Conservation (phyloP, 2,329 filamentous ascomycete species). For the Arthrobotrys sinensis region DNA sequence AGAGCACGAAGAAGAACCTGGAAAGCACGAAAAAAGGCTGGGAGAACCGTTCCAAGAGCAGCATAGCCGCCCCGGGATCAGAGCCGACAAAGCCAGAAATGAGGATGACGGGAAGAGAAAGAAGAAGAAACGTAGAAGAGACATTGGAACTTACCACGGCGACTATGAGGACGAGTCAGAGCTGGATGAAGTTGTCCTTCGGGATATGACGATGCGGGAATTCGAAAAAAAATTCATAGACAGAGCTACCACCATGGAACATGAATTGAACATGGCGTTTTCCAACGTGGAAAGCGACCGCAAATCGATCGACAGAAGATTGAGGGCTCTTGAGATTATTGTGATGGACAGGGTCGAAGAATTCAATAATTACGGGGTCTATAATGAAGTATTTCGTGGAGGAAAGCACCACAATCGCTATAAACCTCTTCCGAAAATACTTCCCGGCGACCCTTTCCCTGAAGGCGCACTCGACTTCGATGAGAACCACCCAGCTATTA, state of each 20-base stretch:
- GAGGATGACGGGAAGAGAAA: neutral
- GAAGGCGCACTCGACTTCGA: slow-evolving; percentile 22
- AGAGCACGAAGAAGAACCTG: neutral
- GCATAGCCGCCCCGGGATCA: neutral
- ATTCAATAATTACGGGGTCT: slow-evolving; percentile 25
- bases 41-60: neutral
- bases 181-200: neutral
- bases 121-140: slow-evolving; percentile 2
- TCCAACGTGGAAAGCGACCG: slow-evolving; percentile 3
- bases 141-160: slow-evolving; percentile 5
- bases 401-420: neutral
- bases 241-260: neutral
- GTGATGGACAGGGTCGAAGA: slow-evolving; percentile 18
- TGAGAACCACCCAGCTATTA: slow-evolving; percentile 21
- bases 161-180: slow-evolving; percentile 33
- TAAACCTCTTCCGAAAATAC: slow-evolving; percentile 13
- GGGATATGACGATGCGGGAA: slow-evolving; percentile 1
- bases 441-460: slow-evolving; percentile 50
- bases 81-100: neutral
- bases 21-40: neutral
- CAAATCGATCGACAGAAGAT: slow-evolving; percentile 26
- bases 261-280: neutral
- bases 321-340: slow-evolving; percentile 10
- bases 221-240: neutral
- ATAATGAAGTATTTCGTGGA: slow-evolving; percentile 6